phyloP scores from a whole-genome alignment of 768 basidiomycete genomes.

The Lentinula detonsa region DNA sequence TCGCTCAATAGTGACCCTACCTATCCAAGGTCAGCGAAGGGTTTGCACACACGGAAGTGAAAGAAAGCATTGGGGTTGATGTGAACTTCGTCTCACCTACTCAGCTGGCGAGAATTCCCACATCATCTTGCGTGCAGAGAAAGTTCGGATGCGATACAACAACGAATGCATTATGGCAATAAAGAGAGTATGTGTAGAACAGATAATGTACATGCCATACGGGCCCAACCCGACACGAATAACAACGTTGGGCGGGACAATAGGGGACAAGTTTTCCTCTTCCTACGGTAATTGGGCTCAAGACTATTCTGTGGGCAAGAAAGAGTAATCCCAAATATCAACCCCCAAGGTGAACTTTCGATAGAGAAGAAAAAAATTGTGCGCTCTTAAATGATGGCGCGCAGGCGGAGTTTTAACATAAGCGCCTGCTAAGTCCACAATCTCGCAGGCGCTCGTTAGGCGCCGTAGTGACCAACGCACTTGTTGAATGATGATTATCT shows the following conservation, averaged over 20 bases:
- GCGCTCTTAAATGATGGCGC: not conserved
- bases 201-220: not conserved
- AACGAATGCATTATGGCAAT: no score
- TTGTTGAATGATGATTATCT: not conserved
- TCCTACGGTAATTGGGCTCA: not conserved
- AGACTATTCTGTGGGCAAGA: not conserved
- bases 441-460: not conserved
- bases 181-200: no score
- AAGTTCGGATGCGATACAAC: no score
- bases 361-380: not conserved
- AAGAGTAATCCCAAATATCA: conserved; percentile 1
- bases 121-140: no score
- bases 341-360: conserved; percentile 3
- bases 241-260: not conserved
- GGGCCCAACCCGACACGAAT: conserved; percentile 2
- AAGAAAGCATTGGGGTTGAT: no score
- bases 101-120: no score
- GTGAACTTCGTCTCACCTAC: no score
- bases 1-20: no score
- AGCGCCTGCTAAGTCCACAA: not conserved
- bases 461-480: not conserved
- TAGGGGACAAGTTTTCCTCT: not conserved
- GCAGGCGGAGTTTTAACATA: not conserved
- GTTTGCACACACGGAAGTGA: no score
- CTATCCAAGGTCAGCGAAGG: no score